Evolutionary conservation across 108 stramenopile genomes (phyloP).

Genomic region (Nitzschia inconspicua): DNA sequence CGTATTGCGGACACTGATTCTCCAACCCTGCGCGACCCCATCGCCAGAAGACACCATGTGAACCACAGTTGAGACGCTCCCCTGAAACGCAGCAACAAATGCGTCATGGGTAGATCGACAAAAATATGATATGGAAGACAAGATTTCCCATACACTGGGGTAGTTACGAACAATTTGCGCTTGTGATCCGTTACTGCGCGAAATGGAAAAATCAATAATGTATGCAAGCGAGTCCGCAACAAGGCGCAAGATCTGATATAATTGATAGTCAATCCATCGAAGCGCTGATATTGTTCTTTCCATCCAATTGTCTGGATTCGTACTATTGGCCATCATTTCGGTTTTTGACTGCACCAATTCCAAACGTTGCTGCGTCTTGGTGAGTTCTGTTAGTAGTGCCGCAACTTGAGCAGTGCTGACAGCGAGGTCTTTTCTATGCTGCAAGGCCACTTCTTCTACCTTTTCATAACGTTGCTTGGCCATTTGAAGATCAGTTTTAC

Average conservation of each 20-base stretch:
- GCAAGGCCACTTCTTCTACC: too few relatives aligned
- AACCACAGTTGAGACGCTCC: conserved; percentile 8
- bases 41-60: not conserved
- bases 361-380: too few relatives aligned
- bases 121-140: not conserved
- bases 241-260: conserved; percentile 1
- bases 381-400: too few relatives aligned
- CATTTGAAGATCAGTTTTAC: not conserved
- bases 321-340: too few relatives aligned
- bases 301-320: too few relatives aligned
- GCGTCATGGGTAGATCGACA: conserved; percentile 4
- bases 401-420: too few relatives aligned
- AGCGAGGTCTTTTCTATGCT: too few relatives aligned
- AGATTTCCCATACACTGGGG: not conserved
- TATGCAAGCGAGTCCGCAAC: conserved; percentile 3
- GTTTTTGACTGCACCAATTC: not conserved
- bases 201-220: not conserved
- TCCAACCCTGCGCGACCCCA: not conserved
- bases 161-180: not conserved
- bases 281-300: not conserved
- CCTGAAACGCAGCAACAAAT: conserved; percentile 7
- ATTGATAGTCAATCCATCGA: not conserved
- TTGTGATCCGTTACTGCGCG: not conserved
- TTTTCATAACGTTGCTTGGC: too few relatives aligned
- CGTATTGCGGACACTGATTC: not conserved